A percentile compares a stretch with the other conserved stretches of the same genome.
Conservation (phyloP, 805 yeast genomes). For the Cyberlindnera sargentensis region DNA sequence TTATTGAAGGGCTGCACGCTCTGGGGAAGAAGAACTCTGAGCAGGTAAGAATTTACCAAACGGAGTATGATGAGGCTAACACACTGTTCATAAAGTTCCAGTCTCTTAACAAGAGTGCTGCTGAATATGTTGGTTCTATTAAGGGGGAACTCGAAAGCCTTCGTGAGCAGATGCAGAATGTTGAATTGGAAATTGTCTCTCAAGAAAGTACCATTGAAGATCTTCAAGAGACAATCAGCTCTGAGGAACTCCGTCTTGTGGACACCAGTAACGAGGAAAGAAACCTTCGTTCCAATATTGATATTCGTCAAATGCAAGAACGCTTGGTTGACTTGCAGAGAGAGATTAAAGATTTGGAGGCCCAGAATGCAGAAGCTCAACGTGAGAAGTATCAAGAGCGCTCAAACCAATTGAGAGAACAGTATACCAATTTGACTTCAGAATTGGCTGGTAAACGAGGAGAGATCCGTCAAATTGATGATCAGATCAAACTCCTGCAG, state of each 20-base stretch:
- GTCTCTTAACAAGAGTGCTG: background rate
- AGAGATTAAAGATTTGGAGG: constrained; percentile 40
- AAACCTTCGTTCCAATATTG: constrained; percentile 57
- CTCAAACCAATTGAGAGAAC: constrained; percentile 41
- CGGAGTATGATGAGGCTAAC: background rate
- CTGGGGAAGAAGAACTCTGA: background rate
- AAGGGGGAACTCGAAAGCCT: background rate
- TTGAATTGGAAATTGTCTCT: background rate
- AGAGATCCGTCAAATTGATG: constrained; percentile 75
- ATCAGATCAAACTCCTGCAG: constrained; percentile 50
- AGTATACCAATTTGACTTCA: constrained; percentile 50
- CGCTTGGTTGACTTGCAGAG: constrained; percentile 32
- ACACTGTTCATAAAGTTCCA: background rate
- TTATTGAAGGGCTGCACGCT: constrained; percentile 13
- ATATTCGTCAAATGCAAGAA: constrained; percentile 38
- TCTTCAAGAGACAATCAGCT: constrained; percentile 24
- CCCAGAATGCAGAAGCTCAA: constrained; percentile 51
- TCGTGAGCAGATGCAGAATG: background rate
- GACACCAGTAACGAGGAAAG: constrained; percentile 59
- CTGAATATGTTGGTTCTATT: background rate
- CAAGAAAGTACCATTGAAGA: constrained; percentile 19
- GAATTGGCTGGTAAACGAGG: constrained; percentile 74
- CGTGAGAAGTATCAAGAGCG: constrained; percentile 55
- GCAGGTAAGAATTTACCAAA: background rate
- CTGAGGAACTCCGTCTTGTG: constrained; percentile 35